A percentile compares a stretch with the other conserved stretches of the same genome.
Conservation (phyloP, 352 stramenopile species). For the Phytophthora cryptogea region DNA sequence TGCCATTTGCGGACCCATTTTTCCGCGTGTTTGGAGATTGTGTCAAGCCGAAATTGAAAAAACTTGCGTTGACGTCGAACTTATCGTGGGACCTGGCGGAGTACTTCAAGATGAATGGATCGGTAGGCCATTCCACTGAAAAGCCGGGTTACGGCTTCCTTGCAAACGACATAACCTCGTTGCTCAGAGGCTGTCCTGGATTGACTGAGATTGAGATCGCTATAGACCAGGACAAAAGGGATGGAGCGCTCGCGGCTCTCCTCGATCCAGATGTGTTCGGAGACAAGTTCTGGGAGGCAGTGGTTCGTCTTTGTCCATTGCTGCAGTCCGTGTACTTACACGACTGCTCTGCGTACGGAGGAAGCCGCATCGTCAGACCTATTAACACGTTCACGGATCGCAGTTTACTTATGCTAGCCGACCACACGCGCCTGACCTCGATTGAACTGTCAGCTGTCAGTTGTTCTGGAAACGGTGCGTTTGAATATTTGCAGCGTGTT, state of each 20-base stretch:
- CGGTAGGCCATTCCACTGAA: background rate
- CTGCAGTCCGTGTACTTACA: conserved; percentile 34
- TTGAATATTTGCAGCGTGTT: conserved; percentile 40
- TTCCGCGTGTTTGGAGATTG: conserved; percentile 48
- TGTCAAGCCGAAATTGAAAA: conserved; percentile 41
- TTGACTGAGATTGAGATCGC: conserved; percentile 41
- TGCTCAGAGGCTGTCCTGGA: conserved; percentile 41
- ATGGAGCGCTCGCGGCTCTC: conserved; percentile 10
- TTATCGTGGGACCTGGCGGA: conserved; percentile 42
- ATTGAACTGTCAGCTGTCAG: conserved; percentile 40
- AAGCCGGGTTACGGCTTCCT: conserved; percentile 28
- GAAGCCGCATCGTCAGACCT: conserved; percentile 31
- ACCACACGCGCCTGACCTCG: conserved; percentile 29
- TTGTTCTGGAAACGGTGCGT: conserved; percentile 40
- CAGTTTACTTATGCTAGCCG: conserved; percentile 34
- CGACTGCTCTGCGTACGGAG: conserved; percentile 32
- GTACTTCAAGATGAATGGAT: conserved; percentile 35
- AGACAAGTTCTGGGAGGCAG: conserved; percentile 41
- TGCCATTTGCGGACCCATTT: conserved; percentile 46
- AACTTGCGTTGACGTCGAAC: conserved; percentile 40
- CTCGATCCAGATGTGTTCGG: conserved; percentile 42
- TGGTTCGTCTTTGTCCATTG: conserved; percentile 29
- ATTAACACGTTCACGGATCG: conserved; percentile 43
- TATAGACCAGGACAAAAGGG: conserved; percentile 43
- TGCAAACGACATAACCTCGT: conserved; percentile 32